Conservation (phyloP, 73 alveolate species). For the Durusdinium trenchii region DNA sequence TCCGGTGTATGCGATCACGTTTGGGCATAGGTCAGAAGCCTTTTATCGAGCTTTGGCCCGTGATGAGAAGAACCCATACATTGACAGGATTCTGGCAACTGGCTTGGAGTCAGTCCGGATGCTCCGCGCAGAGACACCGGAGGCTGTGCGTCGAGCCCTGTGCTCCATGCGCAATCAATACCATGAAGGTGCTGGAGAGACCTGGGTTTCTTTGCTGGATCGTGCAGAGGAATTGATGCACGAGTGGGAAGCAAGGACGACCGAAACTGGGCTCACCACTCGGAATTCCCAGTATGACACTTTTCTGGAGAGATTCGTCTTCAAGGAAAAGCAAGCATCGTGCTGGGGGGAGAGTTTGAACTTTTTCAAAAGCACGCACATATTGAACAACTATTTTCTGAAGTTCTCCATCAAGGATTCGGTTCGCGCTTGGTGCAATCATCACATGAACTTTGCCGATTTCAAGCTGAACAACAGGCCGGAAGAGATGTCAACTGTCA, state of each 20-base stretch:
- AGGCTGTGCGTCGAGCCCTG: background rate
- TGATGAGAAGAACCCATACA: background rate
- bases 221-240: background rate
- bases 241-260: background rate
- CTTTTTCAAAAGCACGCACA: background rate
- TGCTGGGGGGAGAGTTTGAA: background rate
- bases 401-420: background rate
- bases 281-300: background rate
- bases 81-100: background rate
- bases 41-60: background rate
- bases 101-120: background rate
- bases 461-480: slow-evolving; percentile 25
- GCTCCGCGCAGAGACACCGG: background rate
- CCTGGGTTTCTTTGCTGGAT: background rate
- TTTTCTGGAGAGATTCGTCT: background rate
- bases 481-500: background rate
- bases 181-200: slow-evolving; percentile 4
- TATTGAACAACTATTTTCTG: background rate
- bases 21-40: background rate
- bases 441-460: slow-evolving; percentile 29
- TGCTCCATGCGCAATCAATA: background rate
- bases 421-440: background rate
- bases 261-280: background rate
- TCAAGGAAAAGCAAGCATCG: background rate
- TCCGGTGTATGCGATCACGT: background rate